Evolutionary conservation across 139 green algal genomes (phyloP).

Genomic region (Volvox africanus): DNA sequence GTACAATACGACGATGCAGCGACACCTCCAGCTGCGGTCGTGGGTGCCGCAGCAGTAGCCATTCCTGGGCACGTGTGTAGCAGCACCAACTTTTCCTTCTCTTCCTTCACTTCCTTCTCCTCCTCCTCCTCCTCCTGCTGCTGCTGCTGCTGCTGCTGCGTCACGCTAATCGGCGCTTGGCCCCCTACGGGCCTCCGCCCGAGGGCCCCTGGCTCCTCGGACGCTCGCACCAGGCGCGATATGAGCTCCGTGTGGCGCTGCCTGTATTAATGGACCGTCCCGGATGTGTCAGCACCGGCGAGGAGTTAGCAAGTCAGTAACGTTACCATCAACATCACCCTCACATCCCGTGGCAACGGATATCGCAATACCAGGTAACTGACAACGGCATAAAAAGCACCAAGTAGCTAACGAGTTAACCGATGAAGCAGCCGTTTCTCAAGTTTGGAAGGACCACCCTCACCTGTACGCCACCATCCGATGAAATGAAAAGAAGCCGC

Average conservation of each 20-base stretch:
- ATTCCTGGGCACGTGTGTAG: too few species aligned
- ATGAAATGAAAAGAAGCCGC: conserved; percentile 54
- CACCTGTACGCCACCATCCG: conserved; percentile 41
- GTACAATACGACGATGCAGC: not conserved
- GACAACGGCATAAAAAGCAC: too few species aligned
- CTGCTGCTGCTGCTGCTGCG: not conserved
- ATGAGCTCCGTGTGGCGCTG: conserved; percentile 12
- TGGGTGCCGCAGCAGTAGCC: too few species aligned
- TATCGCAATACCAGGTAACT: too few species aligned
- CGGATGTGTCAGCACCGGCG: too few species aligned
- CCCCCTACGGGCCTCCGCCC: too few species aligned
- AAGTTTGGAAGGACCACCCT: not conserved
- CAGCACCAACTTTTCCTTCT: not conserved
- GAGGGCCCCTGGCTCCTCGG: not conserved
- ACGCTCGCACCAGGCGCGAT: not conserved
- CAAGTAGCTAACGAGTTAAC: too few species aligned
- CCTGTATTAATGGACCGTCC: not conserved
- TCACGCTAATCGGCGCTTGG: not conserved
- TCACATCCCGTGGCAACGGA: too few species aligned
- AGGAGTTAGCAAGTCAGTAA: too few species aligned
- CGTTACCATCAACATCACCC: too few species aligned
- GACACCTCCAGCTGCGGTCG: too few species aligned
- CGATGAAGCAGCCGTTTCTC: too few species aligned
- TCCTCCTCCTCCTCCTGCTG: not conserved
- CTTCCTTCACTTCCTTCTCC: not conserved